Percentiles rank a stretch among this genome's conserved stretches.
These are phyloP conservation scores for Discostella stelligera DNA, from an alignment of 352 stramenopile genomes.

Conservation along the genomic window DNA sequence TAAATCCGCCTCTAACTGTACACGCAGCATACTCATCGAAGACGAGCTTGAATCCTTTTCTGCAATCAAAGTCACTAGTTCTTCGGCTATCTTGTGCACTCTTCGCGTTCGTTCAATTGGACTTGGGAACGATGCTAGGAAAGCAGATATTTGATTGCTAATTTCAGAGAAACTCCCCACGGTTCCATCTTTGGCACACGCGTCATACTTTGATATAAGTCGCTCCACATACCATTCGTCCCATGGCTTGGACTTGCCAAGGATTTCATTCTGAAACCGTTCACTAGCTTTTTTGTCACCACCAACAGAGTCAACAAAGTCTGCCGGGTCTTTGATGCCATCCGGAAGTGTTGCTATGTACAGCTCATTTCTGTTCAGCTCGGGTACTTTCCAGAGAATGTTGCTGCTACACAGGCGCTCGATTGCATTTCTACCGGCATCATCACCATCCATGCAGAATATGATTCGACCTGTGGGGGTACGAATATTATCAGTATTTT, in stretches of 20 bases:
- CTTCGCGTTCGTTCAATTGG: constrained; percentile 54
- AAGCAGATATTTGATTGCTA: constrained; percentile 63
- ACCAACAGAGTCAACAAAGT: constrained; percentile 58
- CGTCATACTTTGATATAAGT: constrained; percentile 51
- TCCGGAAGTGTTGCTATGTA: constrained; percentile 54
- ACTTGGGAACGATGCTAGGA: constrained; percentile 58
- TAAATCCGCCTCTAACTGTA: constrained; percentile 69
- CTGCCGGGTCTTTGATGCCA: constrained; percentile 66
- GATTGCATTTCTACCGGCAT: constrained; percentile 73
- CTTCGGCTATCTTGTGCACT: constrained; percentile 44
- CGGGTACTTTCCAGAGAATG: constrained; percentile 46
- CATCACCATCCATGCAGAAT: constrained; percentile 83
- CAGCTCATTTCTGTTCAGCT: constrained; percentile 54
- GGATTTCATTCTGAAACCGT: constrained; percentile 56
- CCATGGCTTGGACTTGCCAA: constrained; percentile 57
- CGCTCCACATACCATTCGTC: constrained; percentile 65
- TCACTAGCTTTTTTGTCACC: constrained; percentile 29
- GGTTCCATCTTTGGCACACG: constrained; percentile 16
- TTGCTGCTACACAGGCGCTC: constrained; percentile 62
- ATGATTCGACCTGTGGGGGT: constrained; percentile 56
- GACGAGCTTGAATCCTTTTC: constrained; percentile 24
- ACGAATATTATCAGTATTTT: constrained; percentile 17
- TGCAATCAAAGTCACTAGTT: constrained; percentile 41
- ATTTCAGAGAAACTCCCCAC: constrained; percentile 46
- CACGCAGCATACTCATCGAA: constrained; percentile 41